A percentile compares a stretch with the other conserved stretches of the same genome.
Evolutionary conservation across 148 eudicot genomes (phyloP).

Genomic region (Rhododendron ovatum): DNA sequence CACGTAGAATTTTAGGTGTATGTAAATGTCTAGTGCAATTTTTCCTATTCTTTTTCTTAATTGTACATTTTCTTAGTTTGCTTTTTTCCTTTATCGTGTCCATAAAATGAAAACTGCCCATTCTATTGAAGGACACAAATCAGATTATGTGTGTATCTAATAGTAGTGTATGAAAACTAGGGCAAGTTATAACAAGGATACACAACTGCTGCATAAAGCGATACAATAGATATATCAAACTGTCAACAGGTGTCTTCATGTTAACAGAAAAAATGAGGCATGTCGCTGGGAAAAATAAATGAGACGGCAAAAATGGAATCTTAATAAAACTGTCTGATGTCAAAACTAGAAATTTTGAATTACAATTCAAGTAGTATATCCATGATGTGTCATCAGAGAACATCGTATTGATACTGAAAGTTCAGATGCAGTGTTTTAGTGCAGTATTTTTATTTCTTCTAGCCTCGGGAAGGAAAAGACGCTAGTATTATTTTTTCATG

Average conservation of each 20-base stretch:
- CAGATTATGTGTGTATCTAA: not conserved
- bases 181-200: not conserved
- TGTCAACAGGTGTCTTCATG: not conserved
- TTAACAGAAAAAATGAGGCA: not conserved
- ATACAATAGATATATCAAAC: not conserved
- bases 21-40: not conserved
- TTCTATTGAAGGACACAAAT: not conserved
- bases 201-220: not conserved
- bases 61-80: not conserved
- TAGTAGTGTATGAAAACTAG: not conserved
- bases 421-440: not conserved
- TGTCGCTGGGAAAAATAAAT: not conserved
- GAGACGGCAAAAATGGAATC: not conserved
- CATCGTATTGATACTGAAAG: not conserved
- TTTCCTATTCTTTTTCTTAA: not conserved
- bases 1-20: not conserved
- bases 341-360: not conserved
- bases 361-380: not conserved
- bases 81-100: not conserved
- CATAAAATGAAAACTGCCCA: not conserved
- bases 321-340: not conserved
- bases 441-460: not conserved
- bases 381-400: not conserved
- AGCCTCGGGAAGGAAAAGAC: not conserved
- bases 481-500: not conserved